Evolutionary conservation across 768 basidiomycete genomes (phyloP), one percentile per base, ranked within the genome.

Genomic region (Chalciporus chontae): DNA sequence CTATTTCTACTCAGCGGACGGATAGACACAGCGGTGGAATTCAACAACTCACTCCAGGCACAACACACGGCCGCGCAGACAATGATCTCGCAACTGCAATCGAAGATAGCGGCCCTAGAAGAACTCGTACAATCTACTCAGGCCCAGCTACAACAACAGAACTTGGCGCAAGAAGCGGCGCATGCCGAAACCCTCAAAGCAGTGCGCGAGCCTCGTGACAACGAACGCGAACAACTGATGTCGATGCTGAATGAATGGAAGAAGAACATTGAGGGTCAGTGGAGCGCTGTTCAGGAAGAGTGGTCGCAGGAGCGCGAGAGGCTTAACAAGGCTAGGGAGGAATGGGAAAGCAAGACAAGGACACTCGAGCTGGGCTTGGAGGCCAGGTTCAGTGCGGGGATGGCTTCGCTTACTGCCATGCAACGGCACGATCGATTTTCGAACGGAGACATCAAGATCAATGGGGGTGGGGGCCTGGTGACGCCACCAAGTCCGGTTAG

Each of bases 231-330:
- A 31, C 75, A 76, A 0, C 64, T 84, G 34, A 79, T 75, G 11
- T 70, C 73, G 18, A 75, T 84, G 64, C 70, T 87, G 26, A 69
- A 73, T 17, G 80, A 84, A 37, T 94, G 90, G 89, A 87, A 85
- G 64, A 82, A 80, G 60, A 73, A 71, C 10, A 81, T 94, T 19
- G 91, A 94, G 58, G 86, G 84, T 8, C 80, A 84, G 43, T 94
- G 90, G 90, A 78, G 72, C 31, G 71, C 68, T 24, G 84, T 94
- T 27, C 81, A 85, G 58, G 85, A 90, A 56, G 87, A 88, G 48
- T 96, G 92, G 92, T 77, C 76, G 2, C 73, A 79, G 34, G 94
- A 96, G 67, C 76, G 92, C 5, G 85, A 86, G 52, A 75, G 90
- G 17, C 74, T 96, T 11, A 73, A 76, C 36, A 72, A 77, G 17